Evolutionary conservation across 169 alveolate genomes (phyloP), one percentile per base, ranked within the genome.

Genomic region (Plasmodium ovale): DNA sequence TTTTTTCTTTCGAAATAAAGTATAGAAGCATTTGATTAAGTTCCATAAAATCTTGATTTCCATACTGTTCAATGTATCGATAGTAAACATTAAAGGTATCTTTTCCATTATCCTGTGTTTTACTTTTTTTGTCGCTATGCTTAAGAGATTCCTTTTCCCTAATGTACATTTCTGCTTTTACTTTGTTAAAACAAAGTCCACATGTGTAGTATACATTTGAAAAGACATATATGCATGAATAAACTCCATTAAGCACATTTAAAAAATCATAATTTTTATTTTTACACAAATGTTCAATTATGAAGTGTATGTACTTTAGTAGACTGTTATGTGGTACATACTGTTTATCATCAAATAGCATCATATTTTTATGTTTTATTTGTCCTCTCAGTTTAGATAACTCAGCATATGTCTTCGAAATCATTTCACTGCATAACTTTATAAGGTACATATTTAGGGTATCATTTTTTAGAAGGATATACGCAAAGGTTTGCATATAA

Each of bases 151-250:
- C n/a, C n/a, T n/a, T n/a, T 23, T 33, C 39, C n/a, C 1, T 7
- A 3, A 65, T 65, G 42, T 73, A 39, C 7, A n/a, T 29, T 19
- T 54, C 65, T 29, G 27, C 53, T 58, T 65, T 64, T 23, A 27
- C 16, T 27, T n/a, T 69, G n/a, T 60, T 56, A 85, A 25, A 42
- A 1, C 64, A 27, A 3, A 69, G 25, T 0, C 68, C 31, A 7
- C 87, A 68, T 0, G 62, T 23, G 23, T 85, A 85, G 62, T 33
- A 85, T 3, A 85, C 42, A 21, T 69, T 85, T 23, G 91, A 42
- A 19, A 47, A 85, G 1, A 64, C 23, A 19, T 60, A 85, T 14
- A 85, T 21, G 33, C 21, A 85, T 14, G 91, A 69, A 49, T 69
- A 69, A 12, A 70, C 14, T 16, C 49, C 87, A 60, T 64, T 68